Base-by-base conservation (phyloP, 202 grass and related monocot species). In the Hordeum pubiflorum region DNA sequence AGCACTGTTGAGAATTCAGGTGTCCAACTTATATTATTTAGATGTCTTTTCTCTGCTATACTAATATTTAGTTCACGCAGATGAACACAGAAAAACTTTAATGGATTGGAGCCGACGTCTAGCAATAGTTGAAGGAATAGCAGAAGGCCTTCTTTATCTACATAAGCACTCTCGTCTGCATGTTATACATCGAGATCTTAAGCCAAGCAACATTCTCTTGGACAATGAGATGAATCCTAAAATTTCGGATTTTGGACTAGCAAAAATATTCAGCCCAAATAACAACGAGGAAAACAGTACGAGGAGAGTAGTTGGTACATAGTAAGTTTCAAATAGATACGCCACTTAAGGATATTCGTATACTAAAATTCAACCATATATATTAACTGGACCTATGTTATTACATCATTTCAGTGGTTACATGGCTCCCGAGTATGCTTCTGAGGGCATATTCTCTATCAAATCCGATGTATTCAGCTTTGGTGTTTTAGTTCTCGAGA, bases 221-320 rank as follows among this genome's bases (percentile, higher is more conserved):
- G 24, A 26, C 24, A 26, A 26, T 26, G 24, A 26, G 24, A 26
- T 26, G 24, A 26, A 26, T 26, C 24, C 24, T 26, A 26, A 26
- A 26, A 26, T 26, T 26, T 26, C 24, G 24, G 24, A 26, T 26
- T 26, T 26, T 26, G 24, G 24, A 26, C 24, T 26, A 26, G 24
- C 24, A 26, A 26, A 26, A 26, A 26, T 26, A 26, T 26, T 26
- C 24, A 26, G 24, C 24, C 24, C 24, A 26, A 26, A 26, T 26
- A 66, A 37, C 17, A 66, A 10, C 0, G 66, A 69, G 7, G 66
- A 20, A 13, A 43, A 41, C 66, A 69, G 5, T 41, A 10, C 0
- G 66, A 69, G 66, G 15, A 69, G 66, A 69, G 66, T 69, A 20
- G 66, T 69, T 43, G 66, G 66, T 69, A 69, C 66, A 43, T 69